Evolutionary conservation across 805 yeast genomes (phyloP).

Genomic region (Peterozyma xylosa): DNA sequence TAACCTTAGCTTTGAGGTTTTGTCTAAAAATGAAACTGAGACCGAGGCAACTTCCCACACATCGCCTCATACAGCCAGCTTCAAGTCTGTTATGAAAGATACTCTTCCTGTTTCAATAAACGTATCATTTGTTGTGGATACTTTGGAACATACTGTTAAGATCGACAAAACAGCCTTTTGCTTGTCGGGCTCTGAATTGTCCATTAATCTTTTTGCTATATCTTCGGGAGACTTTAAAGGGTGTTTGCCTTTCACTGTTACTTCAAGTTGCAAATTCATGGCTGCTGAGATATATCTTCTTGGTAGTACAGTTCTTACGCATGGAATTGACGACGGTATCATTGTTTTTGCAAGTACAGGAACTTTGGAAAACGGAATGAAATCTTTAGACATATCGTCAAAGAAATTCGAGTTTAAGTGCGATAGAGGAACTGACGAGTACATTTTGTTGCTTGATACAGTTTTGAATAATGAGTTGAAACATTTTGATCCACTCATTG

Average conservation of each 20-base stretch:
- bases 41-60: no score
- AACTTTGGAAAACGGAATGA: slow-evolving; percentile 14
- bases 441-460: slow-evolving; percentile 13
- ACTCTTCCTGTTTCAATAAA: slow-evolving; percentile 12
- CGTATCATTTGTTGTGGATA: slow-evolving; percentile 13
- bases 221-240: slow-evolving; percentile 12
- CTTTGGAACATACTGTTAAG: slow-evolving; percentile 14
- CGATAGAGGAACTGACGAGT: slow-evolving; percentile 15
- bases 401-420: slow-evolving; percentile 11
- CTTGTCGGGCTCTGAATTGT: slow-evolving; percentile 13
- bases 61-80: no score
- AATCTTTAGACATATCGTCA: slow-evolving; percentile 12
- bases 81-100: background rate
- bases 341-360: slow-evolving; percentile 11
- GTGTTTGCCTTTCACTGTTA: slow-evolving; percentile 15
- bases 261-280: slow-evolving; percentile 8
- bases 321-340: slow-evolving; percentile 5
- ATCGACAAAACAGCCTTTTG: slow-evolving; percentile 14
- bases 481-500: slow-evolving; percentile 13
- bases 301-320: slow-evolving; percentile 3
- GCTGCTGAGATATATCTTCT: slow-evolving; percentile 8
- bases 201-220: slow-evolving; percentile 8
- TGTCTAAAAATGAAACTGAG: no score
- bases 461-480: slow-evolving; percentile 16
- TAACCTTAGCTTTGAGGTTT: background rate